Evolutionary conservation across 2,329 filamentous ascomycete species (phyloP).

Genomic region (Biscogniauxia sp.): DNA sequence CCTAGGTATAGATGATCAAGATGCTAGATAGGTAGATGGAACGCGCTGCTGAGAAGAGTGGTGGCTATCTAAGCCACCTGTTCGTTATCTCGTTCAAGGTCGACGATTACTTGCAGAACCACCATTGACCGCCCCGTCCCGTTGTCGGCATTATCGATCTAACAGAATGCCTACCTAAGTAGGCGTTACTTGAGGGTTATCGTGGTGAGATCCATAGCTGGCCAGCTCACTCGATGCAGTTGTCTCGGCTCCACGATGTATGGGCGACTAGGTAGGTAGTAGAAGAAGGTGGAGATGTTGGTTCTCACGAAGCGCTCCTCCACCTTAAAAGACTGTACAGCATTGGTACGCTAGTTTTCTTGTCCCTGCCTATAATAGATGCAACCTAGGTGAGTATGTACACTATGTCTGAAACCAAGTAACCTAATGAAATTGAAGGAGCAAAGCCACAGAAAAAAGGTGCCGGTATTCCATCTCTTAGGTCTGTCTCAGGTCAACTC

Average conservation of each 20-base stretch:
- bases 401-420: neutral
- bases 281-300: neutral
- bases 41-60: neutral
- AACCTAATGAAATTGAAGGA: neutral
- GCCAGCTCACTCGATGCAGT: neutral
- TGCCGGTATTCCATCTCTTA: neutral
- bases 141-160: neutral
- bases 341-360: neutral
- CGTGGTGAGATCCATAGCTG: neutral
- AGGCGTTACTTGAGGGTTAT: neutral
- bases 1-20: neutral
- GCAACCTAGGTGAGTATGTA: neutral
- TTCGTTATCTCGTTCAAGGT: neutral
- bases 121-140: neutral
- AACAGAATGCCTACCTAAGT: neutral
- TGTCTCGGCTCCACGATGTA: neutral
- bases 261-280: neutral
- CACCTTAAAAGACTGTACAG: neutral
- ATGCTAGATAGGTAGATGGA: neutral
- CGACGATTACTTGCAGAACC: constrained; percentile 1
- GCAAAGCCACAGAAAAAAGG: neutral
- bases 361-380: neutral
- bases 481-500: neutral
- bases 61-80: neutral
- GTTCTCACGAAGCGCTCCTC: neutral